phyloP scores from a whole-genome alignment of 2,329 filamentous ascomycete species.

The Fusarium sp. region DNA sequence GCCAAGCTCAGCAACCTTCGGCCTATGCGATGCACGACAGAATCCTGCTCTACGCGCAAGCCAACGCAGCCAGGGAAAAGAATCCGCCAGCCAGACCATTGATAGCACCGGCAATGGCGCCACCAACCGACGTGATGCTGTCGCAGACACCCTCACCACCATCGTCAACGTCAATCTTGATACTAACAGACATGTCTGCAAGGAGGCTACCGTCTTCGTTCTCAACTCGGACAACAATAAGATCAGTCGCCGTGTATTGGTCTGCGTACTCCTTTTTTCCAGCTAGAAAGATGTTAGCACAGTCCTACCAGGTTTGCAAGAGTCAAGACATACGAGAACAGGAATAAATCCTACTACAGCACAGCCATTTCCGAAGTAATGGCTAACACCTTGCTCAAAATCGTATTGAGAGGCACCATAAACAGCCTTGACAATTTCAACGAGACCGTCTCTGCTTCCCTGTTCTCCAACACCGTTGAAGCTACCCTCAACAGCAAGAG shows the following conservation, averaged over 20 bases:
- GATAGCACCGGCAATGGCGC: not conserved
- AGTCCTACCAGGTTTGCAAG: not conserved
- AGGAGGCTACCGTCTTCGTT: not conserved
- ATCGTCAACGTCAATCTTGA: slow-evolving; percentile 6
- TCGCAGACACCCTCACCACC: not conserved
- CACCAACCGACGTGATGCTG: not conserved
- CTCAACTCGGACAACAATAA: slow-evolving; percentile 14
- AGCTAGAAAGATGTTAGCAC: not conserved
- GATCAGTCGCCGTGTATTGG: slow-evolving; percentile 4
- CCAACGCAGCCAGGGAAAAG: not conserved
- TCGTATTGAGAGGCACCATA: slow-evolving; percentile 4
- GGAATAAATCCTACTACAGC: not conserved
- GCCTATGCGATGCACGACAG: not conserved
- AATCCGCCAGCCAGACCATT: not conserved
- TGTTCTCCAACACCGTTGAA: slow-evolving; percentile 11
- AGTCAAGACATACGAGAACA: not conserved
- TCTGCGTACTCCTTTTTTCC: not conserved
- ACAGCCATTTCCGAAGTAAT: not conserved
- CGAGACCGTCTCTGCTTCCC: slow-evolving; percentile 6
- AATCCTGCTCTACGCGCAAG: not conserved
- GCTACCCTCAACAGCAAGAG: not conserved
- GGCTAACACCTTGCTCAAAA: slow-evolving; percentile 1
- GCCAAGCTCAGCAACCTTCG: not conserved
- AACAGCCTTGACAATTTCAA: slow-evolving; percentile 15
- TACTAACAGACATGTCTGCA: slow-evolving; percentile 12